Evolutionary conservation across 2,329 filamentous ascomycete species (phyloP), one percentile per base, ranked within the genome.

Genomic region (Botrytis galanthina): DNA sequence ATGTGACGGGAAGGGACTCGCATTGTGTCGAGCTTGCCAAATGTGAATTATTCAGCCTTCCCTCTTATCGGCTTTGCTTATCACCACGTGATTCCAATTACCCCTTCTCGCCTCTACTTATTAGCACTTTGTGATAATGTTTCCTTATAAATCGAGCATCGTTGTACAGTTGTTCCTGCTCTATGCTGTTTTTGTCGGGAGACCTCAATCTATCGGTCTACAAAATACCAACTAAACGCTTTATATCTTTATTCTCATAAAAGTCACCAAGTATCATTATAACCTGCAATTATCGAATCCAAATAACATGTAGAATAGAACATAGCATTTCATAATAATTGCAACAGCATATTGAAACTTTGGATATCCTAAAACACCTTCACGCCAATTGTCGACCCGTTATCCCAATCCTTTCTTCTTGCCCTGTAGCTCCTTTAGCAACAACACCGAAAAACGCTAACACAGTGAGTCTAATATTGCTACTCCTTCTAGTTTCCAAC

Each of bases 11-110:
- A 42, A 22, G 26, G 35, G 39, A 32, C 20, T 22, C 6, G 10
- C n/a, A 48, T 54, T 67, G 32, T 67, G 63, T 51, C 46, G 46
- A 42, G 64, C 66, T 69, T 69, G 26, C 48, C 35, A 68, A 42
- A 37, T 32, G 39, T 67, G 22, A 68, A 54, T 29, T 67, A 54
- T 67, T 67, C 48, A 69, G 66, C 66, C 66, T 57, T 69, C 26
- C 37, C 57, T 44, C 61, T 57, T 69, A 69, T 69, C 66, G 48
- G 6, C 4, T 9, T 7, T 3, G n/a, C 48, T 57, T 69, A 69
- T 69, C 66, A 26, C 48, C 66, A 57, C 48, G 48, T 68, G 66
- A 68, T 0, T 5, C 1, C 1, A 1, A 2, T n/a, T 26, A 2
- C 42, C 29, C 8, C 4, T 8, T 20, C 3, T 26, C 22, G 20